Base-by-base conservation (phyloP, 768 basidiomycete species). In the Pulveroboletus sp. region DNA sequence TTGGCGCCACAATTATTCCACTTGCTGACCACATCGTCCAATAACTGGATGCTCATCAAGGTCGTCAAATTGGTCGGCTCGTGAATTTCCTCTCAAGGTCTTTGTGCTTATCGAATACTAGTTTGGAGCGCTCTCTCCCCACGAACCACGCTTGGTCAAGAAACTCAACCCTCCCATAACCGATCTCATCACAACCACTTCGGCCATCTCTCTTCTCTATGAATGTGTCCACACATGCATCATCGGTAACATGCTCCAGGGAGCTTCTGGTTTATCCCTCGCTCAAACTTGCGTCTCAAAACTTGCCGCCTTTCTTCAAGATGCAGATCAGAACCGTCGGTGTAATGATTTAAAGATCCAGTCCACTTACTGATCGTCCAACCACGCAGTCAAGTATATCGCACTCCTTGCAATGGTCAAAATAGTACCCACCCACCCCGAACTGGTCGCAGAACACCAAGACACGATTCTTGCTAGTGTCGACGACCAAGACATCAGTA, bases 31-130 rank as follows among this genome's bases (percentile, higher is more conserved):
- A 92, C 86, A 2, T 93, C 93, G 11, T 87, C 90, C 10, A 98
- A 99, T 67, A 99, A 99, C 60, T 99, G 97, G 97, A 95, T 98
- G 91, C 78, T 99, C 50, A 99, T 99, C 68, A 99, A 99, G 71
- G 87, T 98, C 45, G 85, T 98, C 65, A 99, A 99, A 71, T 69
- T 98, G 67, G 95, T 94, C 67, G 60, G 78, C 61, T 49, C 13
- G 24, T n/a, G 24, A 20, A 13, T 10, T 40, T 50, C 24, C 32
- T 4, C 17, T 37, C 25, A n/a, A 4, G 9, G 4, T 16, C 17
- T 11, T 31, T 40, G 14, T 39, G 24, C 27, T 43, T 8, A 51
- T 50, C 4, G 39, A 45, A 51, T 10, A 33, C 6, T 60, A 98
- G 95, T 97, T 99, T 71, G 94, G 95, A 19, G 84, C 87, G 16